Conservation (phyloP, 2,329 filamentous ascomycete species). For the Penicillium paneum region DNA sequence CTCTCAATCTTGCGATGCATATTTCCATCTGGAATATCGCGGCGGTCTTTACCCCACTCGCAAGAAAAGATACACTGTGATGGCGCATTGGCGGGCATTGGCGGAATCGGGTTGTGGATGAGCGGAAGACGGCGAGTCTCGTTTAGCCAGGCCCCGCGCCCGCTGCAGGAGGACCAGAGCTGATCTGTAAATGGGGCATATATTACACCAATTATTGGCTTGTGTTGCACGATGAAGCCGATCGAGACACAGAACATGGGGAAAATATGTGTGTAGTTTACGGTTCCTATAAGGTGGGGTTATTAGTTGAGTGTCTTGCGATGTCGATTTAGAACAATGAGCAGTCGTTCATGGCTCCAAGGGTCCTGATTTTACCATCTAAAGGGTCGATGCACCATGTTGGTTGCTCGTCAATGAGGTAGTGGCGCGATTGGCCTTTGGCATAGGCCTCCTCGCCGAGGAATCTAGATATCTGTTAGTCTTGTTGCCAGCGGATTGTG, state of each 20-base stretch:
- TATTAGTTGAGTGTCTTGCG: not conserved
- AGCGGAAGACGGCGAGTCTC: constrained; percentile 63
- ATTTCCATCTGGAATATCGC: constrained; percentile 65
- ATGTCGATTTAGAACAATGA: not conserved
- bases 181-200: constrained; percentile 68
- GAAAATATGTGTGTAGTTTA: constrained; percentile 77
- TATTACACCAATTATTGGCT: constrained; percentile 67
- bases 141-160: constrained; percentile 67
- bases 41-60: constrained; percentile 76
- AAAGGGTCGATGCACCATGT: constrained; percentile 77
- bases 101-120: constrained; percentile 59
- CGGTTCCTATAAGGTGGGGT: constrained; percentile 51
- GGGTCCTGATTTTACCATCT: constrained; percentile 52
- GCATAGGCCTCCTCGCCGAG: constrained; percentile 75
- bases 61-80: constrained; percentile 69
- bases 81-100: constrained; percentile 63
- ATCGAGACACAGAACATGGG: constrained; percentile 81
- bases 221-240: constrained; percentile 59
- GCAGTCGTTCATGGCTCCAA: too few relatives aligned
- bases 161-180: constrained; percentile 64
- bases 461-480: constrained; percentile 51
- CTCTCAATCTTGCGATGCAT: constrained; percentile 69
- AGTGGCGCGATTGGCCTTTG: constrained; percentile 63
- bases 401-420: constrained; percentile 61
- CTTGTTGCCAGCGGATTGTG: not conserved